Evolutionary conservation across 169 alveolate species (phyloP), one percentile per base, ranked within the genome.

Genomic region (Perkinsus chesapeaki): DNA sequence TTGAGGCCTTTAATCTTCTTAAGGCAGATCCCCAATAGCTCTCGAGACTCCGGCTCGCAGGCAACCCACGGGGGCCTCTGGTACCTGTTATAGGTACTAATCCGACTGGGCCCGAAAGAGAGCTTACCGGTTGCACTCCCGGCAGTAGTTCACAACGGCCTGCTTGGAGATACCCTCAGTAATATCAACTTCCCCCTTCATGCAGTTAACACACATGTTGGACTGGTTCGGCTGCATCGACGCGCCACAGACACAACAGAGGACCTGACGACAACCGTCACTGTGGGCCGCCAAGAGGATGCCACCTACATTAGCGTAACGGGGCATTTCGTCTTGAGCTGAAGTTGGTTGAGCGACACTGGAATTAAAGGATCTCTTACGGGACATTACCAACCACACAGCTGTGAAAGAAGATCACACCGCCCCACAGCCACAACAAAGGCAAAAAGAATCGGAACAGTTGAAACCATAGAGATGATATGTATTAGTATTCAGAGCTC

Each of bases 1-100:
- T 98, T 98, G 39, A 99, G 95, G 73, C 99, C 99, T 93, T 98
- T 98, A 73, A 99, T 97, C 95, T 98, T 98, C 96, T 98, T 98
- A 73, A 99, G 96, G 95, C 99, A 98, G 38, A 99, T 94, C 37
- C 99, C 98, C 94, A 99, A 96, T 92, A 99, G 96, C 96, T 99
- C 99, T 92, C 98, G 98, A 91, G 99, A 97, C 96, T 99, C 99
- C 90, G 98, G 96, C 94, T 98, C 98, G 90, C 98, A 96, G 60
- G 95, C 94, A 16, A 97, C 97, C 99, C 99, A 99, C 91, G 99
- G 99, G 92, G 99, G 99, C 43, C 97, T 96, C 91, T 96, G 96
- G 95, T 97, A 99, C 73, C 99, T 96, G 91, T 94, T 34, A 16
- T 20, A 43, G 16, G 60, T 5, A 43, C 16, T 43, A 43, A 43